These are phyloP conservation scores for Neonectria coccinea DNA, from an alignment of 2,329 filamentous ascomycete genomes.

Conservation along the genomic window DNA sequence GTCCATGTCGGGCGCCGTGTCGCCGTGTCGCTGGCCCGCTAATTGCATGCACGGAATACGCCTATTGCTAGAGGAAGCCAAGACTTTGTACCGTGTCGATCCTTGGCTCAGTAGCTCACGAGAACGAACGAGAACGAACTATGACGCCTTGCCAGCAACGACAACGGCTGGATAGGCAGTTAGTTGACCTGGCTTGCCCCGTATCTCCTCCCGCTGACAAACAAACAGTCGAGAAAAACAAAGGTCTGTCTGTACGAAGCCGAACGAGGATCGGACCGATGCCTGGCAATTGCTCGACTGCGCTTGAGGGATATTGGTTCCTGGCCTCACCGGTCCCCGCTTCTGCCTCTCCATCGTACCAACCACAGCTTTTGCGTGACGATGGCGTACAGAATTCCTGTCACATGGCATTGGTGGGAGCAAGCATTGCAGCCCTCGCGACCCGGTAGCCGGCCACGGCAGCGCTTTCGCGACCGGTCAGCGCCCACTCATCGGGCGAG, in stretches of 20 bases:
- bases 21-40: neutral
- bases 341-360: constrained; percentile 39
- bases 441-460: constrained; percentile 22
- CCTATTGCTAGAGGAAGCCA: neutral
- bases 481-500: constrained; percentile 27
- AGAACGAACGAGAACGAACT: neutral
- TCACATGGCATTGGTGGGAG: constrained; percentile 42
- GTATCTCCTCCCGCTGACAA: neutral
- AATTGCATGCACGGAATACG: neutral
- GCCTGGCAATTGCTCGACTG: constrained; percentile 26
- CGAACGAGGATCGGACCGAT: constrained; percentile 40
- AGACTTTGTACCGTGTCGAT: neutral
- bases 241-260: constrained; percentile 30
- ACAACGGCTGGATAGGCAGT: neutral
- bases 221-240: neutral
- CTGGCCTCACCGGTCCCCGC: constrained; percentile 45
- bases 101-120: neutral
- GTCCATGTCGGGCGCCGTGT: neutral
- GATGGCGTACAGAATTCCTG: constrained; percentile 39
- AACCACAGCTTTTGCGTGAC: constrained; percentile 46
- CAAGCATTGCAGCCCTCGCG: constrained; percentile 26
- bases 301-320: constrained; percentile 35
- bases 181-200: neutral
- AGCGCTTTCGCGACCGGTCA: constrained; percentile 34
- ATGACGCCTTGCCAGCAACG: neutral